phyloP scores from a whole-genome alignment of 176 grass and related monocot genomes.

The Alopecurus myosuroides region DNA sequence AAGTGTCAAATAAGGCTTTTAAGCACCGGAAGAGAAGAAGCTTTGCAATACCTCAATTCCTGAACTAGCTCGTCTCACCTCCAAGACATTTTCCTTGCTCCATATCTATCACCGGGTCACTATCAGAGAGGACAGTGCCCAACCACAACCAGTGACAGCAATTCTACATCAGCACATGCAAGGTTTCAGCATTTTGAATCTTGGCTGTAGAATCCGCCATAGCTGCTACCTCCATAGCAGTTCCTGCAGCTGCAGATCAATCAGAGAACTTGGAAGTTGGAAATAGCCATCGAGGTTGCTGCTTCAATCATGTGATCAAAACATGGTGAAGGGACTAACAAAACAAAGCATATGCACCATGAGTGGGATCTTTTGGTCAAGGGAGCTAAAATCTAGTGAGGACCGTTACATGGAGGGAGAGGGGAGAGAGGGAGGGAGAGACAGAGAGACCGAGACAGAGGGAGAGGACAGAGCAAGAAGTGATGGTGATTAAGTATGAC shows the following conservation, averaged over 20 bases:
- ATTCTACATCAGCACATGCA: conserved; percentile 4
- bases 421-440: neutral
- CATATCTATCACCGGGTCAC: conserved; percentile 27
- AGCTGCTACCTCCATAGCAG: conserved; percentile 8
- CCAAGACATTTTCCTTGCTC: neutral
- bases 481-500: conserved; percentile 31
- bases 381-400: conserved; percentile 29
- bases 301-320: conserved; percentile 6
- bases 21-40: conserved; percentile 38
- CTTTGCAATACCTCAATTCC: conserved; percentile 5
- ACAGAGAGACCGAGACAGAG: neutral
- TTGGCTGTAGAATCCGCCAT: conserved; percentile 9
- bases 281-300: neutral
- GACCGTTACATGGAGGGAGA: neutral
- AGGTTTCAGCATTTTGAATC: conserved; percentile 28
- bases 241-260: conserved; percentile 15
- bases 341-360: conserved; percentile 14
- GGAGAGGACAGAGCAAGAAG: neutral
- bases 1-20: conserved; percentile 33
- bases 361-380: conserved; percentile 34
- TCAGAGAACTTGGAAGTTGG: neutral
- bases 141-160: conserved; percentile 1
- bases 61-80: conserved; percentile 19
- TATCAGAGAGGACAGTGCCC: conserved; percentile 29
- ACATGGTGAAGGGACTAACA: conserved; percentile 3